Base-by-base conservation (phyloP, 176 grass and related monocot species). In the Raddia guianensis region DNA sequence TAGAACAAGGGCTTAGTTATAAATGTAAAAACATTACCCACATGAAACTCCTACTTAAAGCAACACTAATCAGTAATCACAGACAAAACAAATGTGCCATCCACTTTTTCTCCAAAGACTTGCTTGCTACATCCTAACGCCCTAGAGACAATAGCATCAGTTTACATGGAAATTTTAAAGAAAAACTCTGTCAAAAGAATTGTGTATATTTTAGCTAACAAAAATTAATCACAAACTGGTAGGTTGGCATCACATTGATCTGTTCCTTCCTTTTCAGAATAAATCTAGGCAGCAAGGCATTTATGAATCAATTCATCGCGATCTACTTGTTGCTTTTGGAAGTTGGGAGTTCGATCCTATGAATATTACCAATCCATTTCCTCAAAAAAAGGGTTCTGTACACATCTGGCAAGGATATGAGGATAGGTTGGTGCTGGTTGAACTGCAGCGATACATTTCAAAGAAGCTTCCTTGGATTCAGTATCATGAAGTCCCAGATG, bases 341-440 rank as follows among this genome's bases (percentile, higher is more conserved):
- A 89, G 27, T 12, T 97, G 94, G 37, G 37, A 40, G 37, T 40
- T 40, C 37, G 37, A 40, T 40, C 37, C 37, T 0, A 40, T 40
- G 94, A 90, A 93, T 62, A 76, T 89, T 61, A 84, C 70, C 13
- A 80, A 91, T 50, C 91, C 84, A 14, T 93, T 93, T 91, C 81
- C 91, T 49, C 66, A 89, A 84, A 87, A 89, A 66, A 81, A 93
- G 63, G 89, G 91, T 12, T 83, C 77, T n/a, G 84, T 91, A 52
- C 91, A 97, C 88, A 64, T 97, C 52, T 93, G 91, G 94, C 91
- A 97, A 77, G 94, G 86, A 16, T 88, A 84, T 3, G 77, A 97
- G 63, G 89, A 97, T 74, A 75, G 77, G 71, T 71, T 97, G 70
- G 86, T 97, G 65, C 75, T 85, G 55, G 77, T 91, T 14, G 81